Conservation (phyloP, 306 rosid genomes). For the barrel medic (Medicago truncatula) region DNA sequence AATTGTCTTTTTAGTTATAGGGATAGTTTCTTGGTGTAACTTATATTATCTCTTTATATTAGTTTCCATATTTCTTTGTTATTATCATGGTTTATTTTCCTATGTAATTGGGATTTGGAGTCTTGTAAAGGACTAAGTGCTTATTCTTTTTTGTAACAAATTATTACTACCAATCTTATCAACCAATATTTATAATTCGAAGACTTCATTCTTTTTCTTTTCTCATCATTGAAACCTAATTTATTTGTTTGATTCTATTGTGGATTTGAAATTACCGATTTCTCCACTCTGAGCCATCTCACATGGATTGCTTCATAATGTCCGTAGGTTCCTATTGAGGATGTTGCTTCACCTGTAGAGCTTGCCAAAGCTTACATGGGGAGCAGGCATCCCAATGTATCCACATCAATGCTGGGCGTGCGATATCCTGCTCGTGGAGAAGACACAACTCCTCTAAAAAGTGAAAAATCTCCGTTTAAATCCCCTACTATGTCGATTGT, state of each 20-base stretch:
- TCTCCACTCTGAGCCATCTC: conserved; percentile 33
- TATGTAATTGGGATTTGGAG: background rate
- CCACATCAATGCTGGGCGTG: conserved; percentile 59
- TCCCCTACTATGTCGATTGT: conserved; percentile 56
- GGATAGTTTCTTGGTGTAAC: background rate
- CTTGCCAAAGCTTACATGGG: conserved; percentile 97
- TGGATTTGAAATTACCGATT: conserved; percentile 29
- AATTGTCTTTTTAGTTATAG: background rate
- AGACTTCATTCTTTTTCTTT: background rate
- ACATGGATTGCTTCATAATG: conserved; percentile 40
- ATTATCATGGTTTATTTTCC: background rate
- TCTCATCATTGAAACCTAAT: background rate
- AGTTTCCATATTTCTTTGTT: background rate
- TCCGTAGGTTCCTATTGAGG: conserved; percentile 74
- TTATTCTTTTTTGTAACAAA: background rate
- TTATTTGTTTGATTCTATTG: conserved; percentile 2
- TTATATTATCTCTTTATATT: background rate
- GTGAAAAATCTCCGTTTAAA: conserved; percentile 51
- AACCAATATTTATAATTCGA: background rate
- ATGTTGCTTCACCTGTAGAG: conserved; percentile 85
- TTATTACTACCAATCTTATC: background rate
- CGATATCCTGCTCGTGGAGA: conserved; percentile 49
- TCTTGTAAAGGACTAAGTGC: background rate
- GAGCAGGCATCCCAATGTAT: conserved; percentile 67
- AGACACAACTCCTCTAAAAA: conserved; percentile 46